Base-by-base conservation (phyloP, 257 asterid genomes). In the Verbena officinalis region DNA sequence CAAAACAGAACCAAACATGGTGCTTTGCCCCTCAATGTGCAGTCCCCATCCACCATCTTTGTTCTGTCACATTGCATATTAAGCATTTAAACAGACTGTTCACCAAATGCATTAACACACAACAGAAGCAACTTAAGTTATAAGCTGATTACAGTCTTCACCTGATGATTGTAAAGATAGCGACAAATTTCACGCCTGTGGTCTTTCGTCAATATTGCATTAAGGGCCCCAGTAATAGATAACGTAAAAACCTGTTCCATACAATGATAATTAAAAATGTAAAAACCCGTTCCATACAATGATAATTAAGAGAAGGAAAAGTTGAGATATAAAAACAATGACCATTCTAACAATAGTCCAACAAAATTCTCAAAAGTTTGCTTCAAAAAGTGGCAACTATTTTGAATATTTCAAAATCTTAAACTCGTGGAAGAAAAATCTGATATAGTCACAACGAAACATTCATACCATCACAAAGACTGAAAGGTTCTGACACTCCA, bases 1-100 rank as follows among this genome's bases (percentile, higher is more conserved):
- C 77, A 94, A 79, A 69, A 79, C 97, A 59, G 97, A 80, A 71
- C 99, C 96, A 77, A 94, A 94, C 99, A 94, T 94, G 50, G 97
- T 94, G 81, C 99, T 90, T 51, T 92, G 99, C 70, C 99, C 90
- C 79, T 94, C 99, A 67, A 94, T 90, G 76, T 94, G 99, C 81
- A 94, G 85, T 68, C 99, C 97, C 97, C 99, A 94, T 64, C 99
- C 99, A 75, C 99, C 99, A 70, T 94, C 99, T 43, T 59, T 70
- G 78, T 90, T 93, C 98, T 94, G 91, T 74, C 64, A 69, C 64
- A 69, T 30, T 12, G 52, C 52, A 60, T 61, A 65, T 21, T 46
- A 38, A 73, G 9, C 56, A 56, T 73, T 50, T 36, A 66, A 55
- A 67, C 46, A 17, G 59, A 64, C 14, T 46, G 59, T 42, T 55